These are phyloP conservation scores for Wickerhamomyces bovis DNA, from an alignment of 805 yeast genomes.

Conservation along the genomic window DNA sequence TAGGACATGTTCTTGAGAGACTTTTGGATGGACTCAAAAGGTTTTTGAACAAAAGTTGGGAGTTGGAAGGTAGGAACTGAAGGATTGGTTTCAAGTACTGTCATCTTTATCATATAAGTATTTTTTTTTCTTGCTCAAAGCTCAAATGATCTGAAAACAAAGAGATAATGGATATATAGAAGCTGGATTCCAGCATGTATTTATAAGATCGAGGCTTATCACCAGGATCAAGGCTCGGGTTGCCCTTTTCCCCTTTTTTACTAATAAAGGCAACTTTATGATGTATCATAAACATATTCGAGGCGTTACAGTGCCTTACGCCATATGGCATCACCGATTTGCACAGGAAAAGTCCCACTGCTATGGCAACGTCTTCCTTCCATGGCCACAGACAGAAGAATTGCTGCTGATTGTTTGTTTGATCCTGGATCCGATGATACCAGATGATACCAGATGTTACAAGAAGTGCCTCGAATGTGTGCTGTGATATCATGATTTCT, in stretches of 20 bases:
- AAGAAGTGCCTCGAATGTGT: neutral
- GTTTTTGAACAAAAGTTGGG: neutral
- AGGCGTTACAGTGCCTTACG: neutral
- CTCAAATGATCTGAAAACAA: neutral
- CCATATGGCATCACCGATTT: neutral
- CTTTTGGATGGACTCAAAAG: conserved; percentile 1
- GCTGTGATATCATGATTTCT: neutral
- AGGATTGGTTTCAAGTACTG: neutral
- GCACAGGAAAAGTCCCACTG: too few relatives aligned
- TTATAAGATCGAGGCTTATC: neutral
- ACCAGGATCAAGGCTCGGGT: neutral
- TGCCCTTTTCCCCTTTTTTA: too few relatives aligned
- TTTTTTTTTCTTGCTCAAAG: neutral
- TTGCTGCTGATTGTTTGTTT: neutral
- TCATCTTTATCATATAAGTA: neutral
- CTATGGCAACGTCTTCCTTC: neutral
- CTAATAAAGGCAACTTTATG: too few relatives aligned
- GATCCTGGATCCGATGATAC: too few relatives aligned
- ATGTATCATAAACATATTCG: neutral
- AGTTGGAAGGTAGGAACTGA: neutral
- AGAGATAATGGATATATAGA: neutral
- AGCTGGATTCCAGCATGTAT: neutral
- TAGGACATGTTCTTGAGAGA: conserved; percentile 12
- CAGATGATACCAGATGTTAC: too few relatives aligned
- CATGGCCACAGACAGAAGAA: neutral